Evolutionary conservation across 2,329 filamentous ascomycete genomes (phyloP).

Genomic region (Sporothrix dimorphospora): DNA sequence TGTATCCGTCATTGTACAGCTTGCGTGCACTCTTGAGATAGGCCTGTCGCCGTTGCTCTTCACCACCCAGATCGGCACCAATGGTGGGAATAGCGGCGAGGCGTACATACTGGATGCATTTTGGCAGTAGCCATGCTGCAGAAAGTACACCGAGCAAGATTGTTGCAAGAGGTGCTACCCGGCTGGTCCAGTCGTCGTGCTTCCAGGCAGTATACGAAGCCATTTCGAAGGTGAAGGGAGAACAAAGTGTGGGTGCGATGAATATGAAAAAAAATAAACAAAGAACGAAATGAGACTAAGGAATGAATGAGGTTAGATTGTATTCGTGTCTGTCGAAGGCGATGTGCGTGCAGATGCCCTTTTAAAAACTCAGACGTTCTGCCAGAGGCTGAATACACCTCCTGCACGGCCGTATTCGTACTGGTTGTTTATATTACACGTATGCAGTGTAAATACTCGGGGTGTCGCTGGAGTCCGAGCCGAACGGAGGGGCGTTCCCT

Average conservation of each 20-base stretch:
- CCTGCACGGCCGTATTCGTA: constrained; percentile 1
- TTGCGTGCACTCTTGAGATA: constrained; percentile 23
- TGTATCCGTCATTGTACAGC: constrained; percentile 29
- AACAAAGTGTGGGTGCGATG: too few species aligned
- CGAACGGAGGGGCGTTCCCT: neutral
- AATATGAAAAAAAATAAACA: too few species aligned
- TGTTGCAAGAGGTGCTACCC: neutral
- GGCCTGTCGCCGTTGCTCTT: constrained; percentile 22
- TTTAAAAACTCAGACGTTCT: neutral
- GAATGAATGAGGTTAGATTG: too few species aligned
- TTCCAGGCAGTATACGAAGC: neutral
- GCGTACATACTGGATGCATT: neutral
- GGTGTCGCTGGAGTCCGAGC: neutral
- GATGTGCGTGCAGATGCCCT: too few species aligned
- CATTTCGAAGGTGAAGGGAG: neutral
- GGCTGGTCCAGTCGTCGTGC: neutral
- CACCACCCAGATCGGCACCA: constrained; percentile 21
- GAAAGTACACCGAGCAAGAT: neutral
- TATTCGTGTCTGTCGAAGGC: too few species aligned
- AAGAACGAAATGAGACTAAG: too few species aligned
- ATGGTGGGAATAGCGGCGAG: constrained; percentile 20
- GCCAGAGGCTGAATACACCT: neutral
- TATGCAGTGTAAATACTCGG: constrained; percentile 1
- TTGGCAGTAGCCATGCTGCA: neutral
- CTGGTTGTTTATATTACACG: constrained; percentile 8